These are phyloP conservation scores for Lotus japonicus DNA, from an alignment of 306 rosid species.

Conservation along the genomic window DNA sequence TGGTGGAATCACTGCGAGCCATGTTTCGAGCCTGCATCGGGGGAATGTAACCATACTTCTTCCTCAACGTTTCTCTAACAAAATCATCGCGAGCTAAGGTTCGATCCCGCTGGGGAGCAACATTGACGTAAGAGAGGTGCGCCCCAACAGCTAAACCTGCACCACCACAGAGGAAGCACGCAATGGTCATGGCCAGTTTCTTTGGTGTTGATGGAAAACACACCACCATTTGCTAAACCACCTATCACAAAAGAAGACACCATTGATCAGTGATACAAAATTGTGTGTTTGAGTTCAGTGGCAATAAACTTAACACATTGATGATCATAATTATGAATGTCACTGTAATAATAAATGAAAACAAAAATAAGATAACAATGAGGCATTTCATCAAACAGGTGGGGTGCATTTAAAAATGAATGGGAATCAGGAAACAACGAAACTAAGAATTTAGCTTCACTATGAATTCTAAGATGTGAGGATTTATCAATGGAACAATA, in stretches of 20 bases:
- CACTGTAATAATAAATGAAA: neutral
- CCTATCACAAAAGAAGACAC: neutral
- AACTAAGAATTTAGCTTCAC: neutral
- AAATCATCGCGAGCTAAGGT: constrained; percentile 56
- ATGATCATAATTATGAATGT: neutral
- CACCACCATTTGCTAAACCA: constrained; percentile 34
- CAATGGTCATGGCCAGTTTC: constrained; percentile 53
- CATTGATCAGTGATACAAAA: neutral
- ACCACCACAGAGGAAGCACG: constrained; percentile 54
- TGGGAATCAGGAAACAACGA: neutral
- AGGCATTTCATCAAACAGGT: constrained; percentile 39
- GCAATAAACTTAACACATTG: neutral
- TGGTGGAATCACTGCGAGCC: constrained; percentile 47
- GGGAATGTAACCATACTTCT: constrained; percentile 57
- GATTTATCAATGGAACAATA: neutral
- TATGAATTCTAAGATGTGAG: neutral
- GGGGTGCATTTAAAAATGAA: constrained; percentile 5
- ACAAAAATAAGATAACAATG: neutral
- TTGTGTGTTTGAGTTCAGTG: neutral
- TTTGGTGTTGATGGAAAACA: constrained; percentile 76
- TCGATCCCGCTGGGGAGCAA: constrained; percentile 72
- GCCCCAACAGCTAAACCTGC: constrained; percentile 41
- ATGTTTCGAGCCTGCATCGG: constrained; percentile 49
- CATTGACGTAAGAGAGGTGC: constrained; percentile 58
- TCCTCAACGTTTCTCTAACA: constrained; percentile 41